Conservation (phyloP, 768 basidiomycete genomes). For the Phlebiopsis flavidoalba region DNA sequence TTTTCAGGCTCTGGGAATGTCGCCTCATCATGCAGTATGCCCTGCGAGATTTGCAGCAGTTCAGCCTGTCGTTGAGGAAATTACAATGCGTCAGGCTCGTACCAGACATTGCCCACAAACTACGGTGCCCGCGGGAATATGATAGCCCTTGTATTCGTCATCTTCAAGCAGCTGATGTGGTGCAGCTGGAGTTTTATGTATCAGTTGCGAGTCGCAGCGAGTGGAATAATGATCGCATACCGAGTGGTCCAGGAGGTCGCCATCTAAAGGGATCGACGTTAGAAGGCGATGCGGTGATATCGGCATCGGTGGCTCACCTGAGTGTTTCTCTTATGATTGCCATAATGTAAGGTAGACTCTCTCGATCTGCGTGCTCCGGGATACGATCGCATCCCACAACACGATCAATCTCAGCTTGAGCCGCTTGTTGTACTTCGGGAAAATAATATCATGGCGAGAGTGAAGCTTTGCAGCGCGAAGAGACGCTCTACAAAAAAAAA, state of each 20-base stretch:
- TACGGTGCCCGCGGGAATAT: conserved; percentile 25
- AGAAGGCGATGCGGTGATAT: background rate
- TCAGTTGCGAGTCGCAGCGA: too few species aligned
- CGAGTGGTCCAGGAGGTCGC: background rate
- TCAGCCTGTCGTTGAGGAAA: too few species aligned
- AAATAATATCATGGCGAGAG: background rate
- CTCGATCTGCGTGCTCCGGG: background rate
- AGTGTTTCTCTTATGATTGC: background rate
- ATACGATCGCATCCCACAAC: background rate
- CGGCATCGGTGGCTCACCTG: background rate
- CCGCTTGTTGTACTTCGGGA: background rate
- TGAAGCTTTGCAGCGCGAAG: background rate
- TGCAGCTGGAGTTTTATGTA: conserved; percentile 5
- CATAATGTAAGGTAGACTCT: background rate
- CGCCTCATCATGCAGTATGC: conserved; percentile 33
- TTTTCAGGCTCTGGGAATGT: conserved; percentile 27
- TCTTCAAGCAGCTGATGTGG: conserved; percentile 22
- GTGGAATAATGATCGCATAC: background rate
- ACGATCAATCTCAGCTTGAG: background rate
- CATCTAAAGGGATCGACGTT: background rate
- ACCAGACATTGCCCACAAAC: conserved; percentile 26
- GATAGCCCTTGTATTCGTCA: conserved; percentile 24
- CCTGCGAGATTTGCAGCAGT: conserved; percentile 11
- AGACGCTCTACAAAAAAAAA: background rate
- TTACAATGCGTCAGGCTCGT: background rate